Base-by-base conservation (phyloP, 140 eudicot species). In the Senecio squalidus region DNA sequence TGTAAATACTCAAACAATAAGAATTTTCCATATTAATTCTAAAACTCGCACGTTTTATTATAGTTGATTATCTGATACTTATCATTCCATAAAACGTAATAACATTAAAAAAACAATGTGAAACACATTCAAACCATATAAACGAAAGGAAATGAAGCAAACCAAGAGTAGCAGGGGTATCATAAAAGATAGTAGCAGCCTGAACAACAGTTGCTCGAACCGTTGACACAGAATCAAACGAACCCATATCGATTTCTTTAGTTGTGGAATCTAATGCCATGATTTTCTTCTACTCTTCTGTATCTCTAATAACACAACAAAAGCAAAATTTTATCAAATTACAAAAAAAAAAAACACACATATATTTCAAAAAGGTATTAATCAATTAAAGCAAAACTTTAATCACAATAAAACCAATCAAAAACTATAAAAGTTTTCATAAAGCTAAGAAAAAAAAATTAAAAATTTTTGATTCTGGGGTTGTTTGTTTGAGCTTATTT, bases 161-260 rank as follows among this genome's bases (percentile, higher is more conserved):
- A 90, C 98, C 98, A 8, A 91, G 94, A 51, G 98, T 91, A 39
- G 98, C 91, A 41, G 96, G 98, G 54, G 92, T 91, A 73, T 91
- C 98, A 49, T 91, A 91, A 77, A 91, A 91, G 70, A 91, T 55
- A 78, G 98, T 86, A 72, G 98, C 67, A 40, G 98, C 96, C 74
- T 91, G 98, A 27, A 91, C 79, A 11, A 91, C 89, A 28, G 98
- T 84, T 76, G 95, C 98, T 43, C 98, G 94, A 40, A 91, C 84
- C 28, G 84, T 81, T 49, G 84, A 49, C 7, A 86, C 64, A 6
- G 82, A 79, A 38, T 91, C 96, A 2, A 75, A 78, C 6, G 77
- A 80, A 17, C 81, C 83, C 98, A 91, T 91, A 57, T 86, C 91
- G 3, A 91, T 92, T 64, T 91, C 98, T 0, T 48, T 78, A 1